Percentiles rank a stretch among this genome's conserved stretches.
Evolutionary conservation across 2,329 filamentous ascomycete species (phyloP).

Genomic region (Penicillium sp.): DNA sequence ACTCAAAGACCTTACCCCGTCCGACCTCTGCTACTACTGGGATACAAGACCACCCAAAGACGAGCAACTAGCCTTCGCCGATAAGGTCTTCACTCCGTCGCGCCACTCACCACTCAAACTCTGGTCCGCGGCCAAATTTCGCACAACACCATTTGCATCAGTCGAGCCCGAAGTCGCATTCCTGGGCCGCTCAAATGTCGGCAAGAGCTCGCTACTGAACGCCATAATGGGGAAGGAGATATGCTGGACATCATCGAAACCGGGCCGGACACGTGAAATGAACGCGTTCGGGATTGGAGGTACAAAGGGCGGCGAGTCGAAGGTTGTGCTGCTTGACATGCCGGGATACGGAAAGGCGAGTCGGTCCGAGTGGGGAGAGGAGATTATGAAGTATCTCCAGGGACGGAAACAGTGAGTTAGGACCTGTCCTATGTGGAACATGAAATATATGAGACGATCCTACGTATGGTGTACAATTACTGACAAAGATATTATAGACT

Average conservation of each 20-base stretch:
- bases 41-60: slow-evolving; percentile 48
- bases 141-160: slow-evolving; percentile 53
- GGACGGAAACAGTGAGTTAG: slow-evolving; percentile 55
- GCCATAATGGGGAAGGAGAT: slow-evolving; percentile 54
- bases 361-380: slow-evolving; percentile 59
- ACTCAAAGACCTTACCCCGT: slow-evolving; percentile 32
- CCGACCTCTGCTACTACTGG: slow-evolving; percentile 48
- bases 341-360: slow-evolving; percentile 67
- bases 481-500: slow-evolving; percentile 38
- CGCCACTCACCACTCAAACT: slow-evolving; percentile 55
- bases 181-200: slow-evolving; percentile 67
- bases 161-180: slow-evolving; percentile 62
- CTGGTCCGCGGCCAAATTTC: slow-evolving; percentile 61
- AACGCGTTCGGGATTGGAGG: slow-evolving; percentile 63
- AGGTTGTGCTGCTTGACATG: slow-evolving; percentile 65
- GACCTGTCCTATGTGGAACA: background rate
- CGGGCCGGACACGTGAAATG: slow-evolving; percentile 63
- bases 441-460: background rate
- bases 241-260: slow-evolving; percentile 57
- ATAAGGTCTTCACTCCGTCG: slow-evolving; percentile 44
- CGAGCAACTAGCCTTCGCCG: slow-evolving; percentile 46
- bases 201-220: slow-evolving; percentile 66
- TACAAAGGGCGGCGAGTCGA: slow-evolving; percentile 43
- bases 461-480: background rate
- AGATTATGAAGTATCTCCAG: slow-evolving; percentile 67